Percentiles rank a stretch among this genome's conserved stretches.
phyloP scores from a whole-genome alignment of 306 rosid species.

The Amphicarpaea edgeworthii region DNA sequence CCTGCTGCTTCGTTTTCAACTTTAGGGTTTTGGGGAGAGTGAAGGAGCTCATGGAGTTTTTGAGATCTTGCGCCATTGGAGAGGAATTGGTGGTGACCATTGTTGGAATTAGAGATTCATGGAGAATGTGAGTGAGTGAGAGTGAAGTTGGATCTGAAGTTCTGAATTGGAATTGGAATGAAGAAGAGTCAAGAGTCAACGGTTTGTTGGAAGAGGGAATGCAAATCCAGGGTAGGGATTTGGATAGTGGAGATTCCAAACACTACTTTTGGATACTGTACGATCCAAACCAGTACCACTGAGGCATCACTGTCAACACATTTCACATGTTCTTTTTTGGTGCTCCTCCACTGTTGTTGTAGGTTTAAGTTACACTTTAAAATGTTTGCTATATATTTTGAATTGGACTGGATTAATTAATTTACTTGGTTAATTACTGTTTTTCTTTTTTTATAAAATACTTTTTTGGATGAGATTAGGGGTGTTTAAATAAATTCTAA shows the following conservation, averaged over 20 bases:
- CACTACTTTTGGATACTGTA: neutral
- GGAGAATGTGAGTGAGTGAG: constrained; percentile 13
- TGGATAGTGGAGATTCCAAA: constrained; percentile 15
- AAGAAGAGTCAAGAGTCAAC: constrained; percentile 29
- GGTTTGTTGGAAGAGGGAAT: neutral
- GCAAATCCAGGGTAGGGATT: neutral
- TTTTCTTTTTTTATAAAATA: neutral
- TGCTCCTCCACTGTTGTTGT: too few relatives aligned
- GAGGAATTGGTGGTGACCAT: constrained; percentile 46
- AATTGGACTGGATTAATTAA: neutral
- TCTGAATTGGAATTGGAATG: constrained; percentile 24
- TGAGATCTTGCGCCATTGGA: constrained; percentile 59
- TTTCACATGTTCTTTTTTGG: too few relatives aligned
- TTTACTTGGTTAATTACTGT: neutral
- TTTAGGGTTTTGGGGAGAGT: constrained; percentile 65
- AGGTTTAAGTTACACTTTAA: neutral
- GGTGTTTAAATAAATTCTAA: neutral
- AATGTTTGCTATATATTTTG: too few relatives aligned
- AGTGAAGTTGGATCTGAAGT: neutral
- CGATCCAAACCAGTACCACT: neutral
- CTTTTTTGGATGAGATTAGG: neutral
- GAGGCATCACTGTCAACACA: neutral
- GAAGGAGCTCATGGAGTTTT: constrained; percentile 18
- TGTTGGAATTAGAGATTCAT: constrained; percentile 37
- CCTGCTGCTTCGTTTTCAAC: constrained; percentile 95